Percentiles rank a stretch among this genome's conserved stretches.
Conservation (phyloP, 371 early-diverging fungal species). For the Mortierella sp. region DNA sequence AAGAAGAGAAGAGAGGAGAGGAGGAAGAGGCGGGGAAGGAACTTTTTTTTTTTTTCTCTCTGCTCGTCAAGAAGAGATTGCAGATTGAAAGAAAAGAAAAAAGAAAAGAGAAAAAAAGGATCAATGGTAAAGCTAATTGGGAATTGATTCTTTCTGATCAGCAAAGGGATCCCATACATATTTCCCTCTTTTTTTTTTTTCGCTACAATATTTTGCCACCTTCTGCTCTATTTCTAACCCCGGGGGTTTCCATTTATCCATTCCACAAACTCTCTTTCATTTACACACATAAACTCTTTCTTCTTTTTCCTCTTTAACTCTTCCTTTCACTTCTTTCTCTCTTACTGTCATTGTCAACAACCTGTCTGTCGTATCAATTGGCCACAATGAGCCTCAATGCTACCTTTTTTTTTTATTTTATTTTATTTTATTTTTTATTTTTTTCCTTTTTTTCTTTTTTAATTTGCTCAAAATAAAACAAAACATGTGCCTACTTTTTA, state of each 20-base stretch:
- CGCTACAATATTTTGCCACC: constrained; percentile 1
- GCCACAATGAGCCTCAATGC: too few relatives aligned
- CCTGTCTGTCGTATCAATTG: too few relatives aligned
- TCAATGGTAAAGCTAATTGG: neutral
- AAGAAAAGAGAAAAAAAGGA: neutral
- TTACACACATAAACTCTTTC: neutral
- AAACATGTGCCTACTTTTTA: constrained; percentile 9
- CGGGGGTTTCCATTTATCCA: neutral
- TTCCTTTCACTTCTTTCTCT: neutral
- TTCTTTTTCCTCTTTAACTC: neutral
- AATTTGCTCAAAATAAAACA: neutral
- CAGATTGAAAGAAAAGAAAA: neutral
- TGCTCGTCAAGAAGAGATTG: neutral
- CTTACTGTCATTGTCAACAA: neutral
- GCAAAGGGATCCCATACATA: neutral
- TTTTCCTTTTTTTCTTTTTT: neutral
- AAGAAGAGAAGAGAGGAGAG: neutral
- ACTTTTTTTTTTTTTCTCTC: neutral
- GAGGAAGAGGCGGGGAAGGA: neutral
- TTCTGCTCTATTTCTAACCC: neutral
- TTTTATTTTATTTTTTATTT: neutral
- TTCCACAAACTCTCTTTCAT: neutral
- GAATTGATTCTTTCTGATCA: neutral
- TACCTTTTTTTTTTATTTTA: neutral
- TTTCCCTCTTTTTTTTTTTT: neutral